Conservation (phyloP, 2,329 filamentous ascomycete genomes). For the Nemania sp. region DNA sequence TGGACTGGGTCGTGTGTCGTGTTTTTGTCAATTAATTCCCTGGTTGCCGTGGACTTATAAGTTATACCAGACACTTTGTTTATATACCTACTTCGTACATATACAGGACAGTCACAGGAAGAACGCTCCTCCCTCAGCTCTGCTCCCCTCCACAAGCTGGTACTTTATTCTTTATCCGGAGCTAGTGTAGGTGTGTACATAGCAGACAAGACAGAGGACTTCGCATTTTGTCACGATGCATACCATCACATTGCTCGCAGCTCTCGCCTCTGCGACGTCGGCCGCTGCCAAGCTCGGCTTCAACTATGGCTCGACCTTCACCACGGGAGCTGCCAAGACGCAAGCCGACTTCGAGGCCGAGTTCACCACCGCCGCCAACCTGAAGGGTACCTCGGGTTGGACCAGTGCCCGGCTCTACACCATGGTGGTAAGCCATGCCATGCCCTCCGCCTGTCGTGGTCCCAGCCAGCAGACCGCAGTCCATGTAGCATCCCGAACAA, state of each 20-base stretch:
- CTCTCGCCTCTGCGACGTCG: conserved; percentile 46
- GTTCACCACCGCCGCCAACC: conserved; percentile 67
- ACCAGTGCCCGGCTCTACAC: conserved; percentile 76
- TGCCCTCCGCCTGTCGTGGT: too few relatives aligned
- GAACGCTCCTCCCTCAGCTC: too few relatives aligned
- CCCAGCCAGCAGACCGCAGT: not conserved
- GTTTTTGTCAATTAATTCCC: too few relatives aligned
- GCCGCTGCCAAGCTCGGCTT: conserved; percentile 62
- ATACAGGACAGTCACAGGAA: too few relatives aligned
- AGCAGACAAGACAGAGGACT: not conserved
- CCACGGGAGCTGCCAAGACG: conserved; percentile 61
- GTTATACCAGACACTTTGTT: too few relatives aligned
- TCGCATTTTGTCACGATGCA: conserved; percentile 32
- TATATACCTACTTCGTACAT: too few relatives aligned
- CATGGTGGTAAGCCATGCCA: conserved; percentile 59
- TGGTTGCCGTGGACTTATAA: too few relatives aligned
- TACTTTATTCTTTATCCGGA: too few relatives aligned
- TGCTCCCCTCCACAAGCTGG: too few relatives aligned
- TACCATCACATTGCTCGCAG: conserved; percentile 34
- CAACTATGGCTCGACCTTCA: conserved; percentile 72
- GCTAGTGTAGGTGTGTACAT: too few relatives aligned
- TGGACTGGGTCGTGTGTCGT: too few relatives aligned
- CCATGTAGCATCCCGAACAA: not conserved
- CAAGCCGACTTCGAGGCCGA: conserved; percentile 71
- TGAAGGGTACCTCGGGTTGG: conserved; percentile 68